Conservation (phyloP, 768 basidiomycete species). For the Hericium erinaceus region DNA sequence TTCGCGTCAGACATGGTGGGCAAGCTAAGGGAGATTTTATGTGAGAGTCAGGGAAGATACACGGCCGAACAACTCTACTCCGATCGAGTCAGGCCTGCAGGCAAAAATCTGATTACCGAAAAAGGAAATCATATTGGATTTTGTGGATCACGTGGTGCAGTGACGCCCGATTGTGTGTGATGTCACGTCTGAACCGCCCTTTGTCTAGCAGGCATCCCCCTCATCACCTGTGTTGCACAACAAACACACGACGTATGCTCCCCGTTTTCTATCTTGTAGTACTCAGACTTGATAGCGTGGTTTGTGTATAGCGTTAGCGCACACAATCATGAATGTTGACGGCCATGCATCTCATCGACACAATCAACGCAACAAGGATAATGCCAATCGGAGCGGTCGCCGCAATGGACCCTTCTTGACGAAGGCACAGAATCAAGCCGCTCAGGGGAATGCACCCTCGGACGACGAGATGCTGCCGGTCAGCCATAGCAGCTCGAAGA, state of each 20-base stretch:
- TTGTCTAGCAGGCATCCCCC: not conserved
- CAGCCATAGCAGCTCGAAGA: conserved; percentile 7
- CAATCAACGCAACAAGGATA: not conserved
- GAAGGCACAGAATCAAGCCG: conserved; percentile 2
- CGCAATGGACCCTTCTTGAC: conserved; percentile 5
- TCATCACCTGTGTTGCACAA: too few relatives aligned
- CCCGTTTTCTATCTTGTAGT: too few relatives aligned
- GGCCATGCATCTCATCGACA: not conserved
- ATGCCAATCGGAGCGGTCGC: too few relatives aligned
- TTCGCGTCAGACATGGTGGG: conserved; percentile 37
- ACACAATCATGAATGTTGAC: not conserved
- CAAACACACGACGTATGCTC: too few relatives aligned
- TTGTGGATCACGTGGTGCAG: not conserved
- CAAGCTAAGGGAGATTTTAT: not conserved
- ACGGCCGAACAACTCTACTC: not conserved
- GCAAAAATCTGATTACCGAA: not conserved
- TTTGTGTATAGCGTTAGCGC: too few relatives aligned
- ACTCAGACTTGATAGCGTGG: too few relatives aligned
- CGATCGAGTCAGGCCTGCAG: not conserved
- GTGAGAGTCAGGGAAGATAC: not conserved
- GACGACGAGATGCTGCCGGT: conserved; percentile 7
- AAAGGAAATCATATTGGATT: not conserved
- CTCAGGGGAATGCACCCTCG: conserved; percentile 1
- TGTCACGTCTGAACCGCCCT: not conserved
- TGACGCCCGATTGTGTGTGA: too few relatives aligned